Base-by-base conservation (phyloP, 306 rosid species). In the Quercus engelmannii region DNA sequence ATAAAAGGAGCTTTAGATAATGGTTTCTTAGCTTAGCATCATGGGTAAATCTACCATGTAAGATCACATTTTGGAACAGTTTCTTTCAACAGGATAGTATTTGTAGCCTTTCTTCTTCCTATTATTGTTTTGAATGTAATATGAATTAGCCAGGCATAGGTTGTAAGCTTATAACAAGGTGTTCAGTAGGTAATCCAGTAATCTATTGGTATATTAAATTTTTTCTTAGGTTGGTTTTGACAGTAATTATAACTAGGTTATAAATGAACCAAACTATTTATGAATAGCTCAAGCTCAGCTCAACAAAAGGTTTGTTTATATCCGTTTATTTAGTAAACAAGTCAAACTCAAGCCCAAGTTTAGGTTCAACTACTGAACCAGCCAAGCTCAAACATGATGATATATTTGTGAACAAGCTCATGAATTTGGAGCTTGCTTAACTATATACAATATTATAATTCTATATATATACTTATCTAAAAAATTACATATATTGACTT, bases 1-100 rank as follows among this genome's bases (percentile, higher is more conserved):
- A 79, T 84, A 81, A 87, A 64, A 83, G 79, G 54, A 49, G 76
- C 58, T 51, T 18, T n/a, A 72, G 41, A 17, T 51, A 21, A 71
- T 33, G 3, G 35, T 71, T 74, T 70, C 52, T 54, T 55, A 20
- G 55, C 33, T 63, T 74, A 63, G 38, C 70, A 69, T 10, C 4
- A 64, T 82, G n/a, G 55, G 65, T 64, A 81, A 64, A 30, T 64
- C 57, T 72, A 43, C n/a, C 61, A 6, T 78, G 76, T 74, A 77
- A 80, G 79, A 59, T 77, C 68, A 49, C 15, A 61, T 76, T 26
- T 64, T 68, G 51, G 28, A 71, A 58, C 43, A 23, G 9, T 35
- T 35, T 19, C 72, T 8, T 67, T 28, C 21, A 67, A 67, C 72
- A 19, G 52, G 51, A 67, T 33, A 35, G 51, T 1, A 35, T 33